Percentiles rank a stretch among this genome's conserved stretches.
Evolutionary conservation across 805 yeast genomes (phyloP).

Genomic region (Limtongia smithiae): DNA sequence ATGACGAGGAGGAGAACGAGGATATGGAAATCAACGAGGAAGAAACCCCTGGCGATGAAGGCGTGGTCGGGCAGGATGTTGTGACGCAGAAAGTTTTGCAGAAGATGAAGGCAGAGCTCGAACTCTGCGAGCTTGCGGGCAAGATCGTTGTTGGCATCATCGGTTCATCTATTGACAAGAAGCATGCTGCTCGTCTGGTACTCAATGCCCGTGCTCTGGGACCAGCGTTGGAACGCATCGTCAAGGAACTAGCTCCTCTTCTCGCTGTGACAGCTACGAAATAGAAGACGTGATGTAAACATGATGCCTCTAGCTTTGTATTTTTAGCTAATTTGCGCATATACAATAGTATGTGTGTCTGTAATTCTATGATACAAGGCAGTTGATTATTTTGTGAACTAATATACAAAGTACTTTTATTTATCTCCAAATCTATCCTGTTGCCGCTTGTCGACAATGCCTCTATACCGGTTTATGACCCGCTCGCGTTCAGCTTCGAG

Average conservation of each 20-base stretch:
- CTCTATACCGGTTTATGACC: constrained; percentile 39
- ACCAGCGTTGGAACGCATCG: constrained; percentile 13
- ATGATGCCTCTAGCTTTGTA: background rate
- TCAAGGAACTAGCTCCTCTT: constrained; percentile 10
- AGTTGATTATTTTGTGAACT: too few relatives aligned
- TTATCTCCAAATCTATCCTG: background rate
- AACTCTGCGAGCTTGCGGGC: constrained; percentile 22
- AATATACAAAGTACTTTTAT: background rate
- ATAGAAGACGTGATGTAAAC: background rate
- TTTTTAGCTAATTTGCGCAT: background rate
- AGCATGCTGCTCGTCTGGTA: constrained; percentile 2
- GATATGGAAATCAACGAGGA: background rate
- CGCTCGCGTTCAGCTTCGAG: constrained; percentile 40
- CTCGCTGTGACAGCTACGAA: background rate
- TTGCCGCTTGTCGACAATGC: constrained; percentile 29
- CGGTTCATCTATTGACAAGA: constrained; percentile 8
- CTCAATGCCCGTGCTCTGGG: constrained; percentile 16
- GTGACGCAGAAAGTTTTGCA: constrained; percentile 1
- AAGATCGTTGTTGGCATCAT: constrained; percentile 18
- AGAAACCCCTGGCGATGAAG: constrained; percentile 6
- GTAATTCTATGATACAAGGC: too few relatives aligned
- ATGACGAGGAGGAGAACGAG: constrained; percentile 5
- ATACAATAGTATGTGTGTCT: too few relatives aligned
- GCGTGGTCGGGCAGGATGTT: constrained; percentile 11
- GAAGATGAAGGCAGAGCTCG: constrained; percentile 10